Base-by-base conservation (phyloP, 2,329 filamentous ascomycete genomes). In the Rhynchosporium agropyri region DNA sequence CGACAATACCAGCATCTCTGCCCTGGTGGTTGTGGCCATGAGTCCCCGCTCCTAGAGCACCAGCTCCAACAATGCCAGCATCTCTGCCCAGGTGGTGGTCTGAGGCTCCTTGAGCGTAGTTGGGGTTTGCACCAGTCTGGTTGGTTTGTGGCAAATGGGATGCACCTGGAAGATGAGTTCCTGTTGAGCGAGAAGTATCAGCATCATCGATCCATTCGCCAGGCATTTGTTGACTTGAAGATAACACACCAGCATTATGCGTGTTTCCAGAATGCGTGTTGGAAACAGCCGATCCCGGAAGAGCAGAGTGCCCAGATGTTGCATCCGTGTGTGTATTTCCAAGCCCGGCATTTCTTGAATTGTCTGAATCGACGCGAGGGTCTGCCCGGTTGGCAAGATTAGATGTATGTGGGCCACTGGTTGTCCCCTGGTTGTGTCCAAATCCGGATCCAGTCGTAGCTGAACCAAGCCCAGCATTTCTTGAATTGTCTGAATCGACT, bases 281-380 rank as follows among this genome's bases (percentile, higher is more conserved):
- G 8, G 56, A 50, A 36, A 29, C 33, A 38, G 31, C 26, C 9
- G 42, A 48, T 2, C 20, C 46, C 12, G 59, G 36, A 4, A 60
- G 58, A 12, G 58, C 58, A 45, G 46, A 51, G 9, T 53, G 45
- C 4, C 46, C 57, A 36, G 43, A 50, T 31, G 58, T 54, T 0
- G 36, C 42, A 15, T 49, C 50, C 6, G 46, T 53, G n/a, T 60
- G 58, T 15, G 58, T 42, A 54, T 60, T 60, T 1, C 38, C 28
- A 2, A 15, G 36, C 9, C 33, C 28, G 20, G 49, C 77, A 74
- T 36, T 31, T 53, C 48, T 43, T 40, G 58, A 70, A 13, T 50
- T 58, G 12, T 84, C 79, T 38, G 78, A 80, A 71, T 84, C 80
- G 56, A 83, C 73, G 15, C 81, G 76, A 28, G 81, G 81, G 67